Conservation (phyloP, 2,329 filamentous ascomycete species). For the Calonectria pseudoturangicola region DNA sequence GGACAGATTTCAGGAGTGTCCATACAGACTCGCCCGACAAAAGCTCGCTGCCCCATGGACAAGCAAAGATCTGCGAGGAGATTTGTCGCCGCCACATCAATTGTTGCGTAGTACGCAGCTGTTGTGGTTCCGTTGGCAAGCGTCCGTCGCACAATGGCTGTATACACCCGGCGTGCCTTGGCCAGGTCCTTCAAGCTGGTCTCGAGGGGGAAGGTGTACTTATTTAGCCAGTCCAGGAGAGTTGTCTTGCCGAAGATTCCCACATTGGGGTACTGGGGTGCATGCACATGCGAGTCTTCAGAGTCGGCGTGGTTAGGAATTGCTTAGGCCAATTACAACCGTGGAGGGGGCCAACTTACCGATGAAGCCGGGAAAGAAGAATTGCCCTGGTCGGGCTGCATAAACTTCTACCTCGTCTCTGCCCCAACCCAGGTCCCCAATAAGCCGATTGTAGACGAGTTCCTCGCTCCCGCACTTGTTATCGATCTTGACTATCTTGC, state of each 20-base stretch:
- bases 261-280: constrained; percentile 93
- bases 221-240: constrained; percentile 93
- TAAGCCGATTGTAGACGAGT: constrained; percentile 57
- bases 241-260: constrained; percentile 96
- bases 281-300: constrained; percentile 94
- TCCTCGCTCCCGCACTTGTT: constrained; percentile 57
- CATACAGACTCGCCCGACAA: constrained; percentile 98
- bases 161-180: constrained; percentile 83
- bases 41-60: constrained; percentile 87
- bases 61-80: constrained; percentile 90
- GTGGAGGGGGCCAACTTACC: constrained; percentile 66
- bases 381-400: constrained; percentile 70
- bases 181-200: constrained; percentile 79
- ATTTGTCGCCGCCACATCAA: constrained; percentile 91
- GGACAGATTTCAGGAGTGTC: constrained; percentile 81
- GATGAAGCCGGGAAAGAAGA: constrained; percentile 91
- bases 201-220: constrained; percentile 96
- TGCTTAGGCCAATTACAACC: background rate
- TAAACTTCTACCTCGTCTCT: constrained; percentile 61
- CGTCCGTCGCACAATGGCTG: constrained; percentile 85
- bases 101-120: constrained; percentile 95
- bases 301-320: constrained; percentile 38
- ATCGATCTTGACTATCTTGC: constrained; percentile 71
- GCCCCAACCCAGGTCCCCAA: constrained; percentile 68
- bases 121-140: constrained; percentile 94